Evolutionary conservation across 2,329 filamentous ascomycete genomes (phyloP).

Genomic region (Mycosphaerelloides madeirae): DNA sequence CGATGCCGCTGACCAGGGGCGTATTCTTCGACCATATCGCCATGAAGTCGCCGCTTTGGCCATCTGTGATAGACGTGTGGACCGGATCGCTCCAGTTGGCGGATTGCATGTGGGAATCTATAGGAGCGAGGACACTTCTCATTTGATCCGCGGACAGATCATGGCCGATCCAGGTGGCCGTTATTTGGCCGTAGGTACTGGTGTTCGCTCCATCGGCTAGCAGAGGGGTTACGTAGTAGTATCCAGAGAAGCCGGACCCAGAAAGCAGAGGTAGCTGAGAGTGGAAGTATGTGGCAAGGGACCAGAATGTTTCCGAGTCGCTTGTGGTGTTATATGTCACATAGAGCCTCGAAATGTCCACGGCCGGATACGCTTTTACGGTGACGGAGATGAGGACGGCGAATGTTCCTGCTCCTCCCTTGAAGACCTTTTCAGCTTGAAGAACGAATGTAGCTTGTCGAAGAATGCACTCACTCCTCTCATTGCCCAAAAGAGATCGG

Average conservation of each 20-base stretch:
- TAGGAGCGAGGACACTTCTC: not conserved
- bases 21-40: conserved; percentile 1
- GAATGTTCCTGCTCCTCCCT: conserved; percentile 10
- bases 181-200: conserved; percentile 1
- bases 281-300: conserved; percentile 7
- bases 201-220: not conserved
- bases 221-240: conserved; percentile 4
- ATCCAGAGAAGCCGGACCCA: conserved; percentile 10
- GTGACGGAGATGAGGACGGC: conserved; percentile 8
- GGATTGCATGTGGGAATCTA: conserved; percentile 1
- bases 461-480: conserved; percentile 13
- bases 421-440: not conserved
- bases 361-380: conserved; percentile 3
- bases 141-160: not conserved
- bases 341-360: not conserved
- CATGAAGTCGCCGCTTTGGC: not conserved
- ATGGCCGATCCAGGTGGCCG: conserved; percentile 3
- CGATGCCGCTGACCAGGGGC: conserved; percentile 3
- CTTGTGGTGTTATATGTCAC: conserved; percentile 4
- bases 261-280: conserved; percentile 5
- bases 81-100: conserved; percentile 2
- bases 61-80: not conserved
- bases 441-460: no score
- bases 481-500: conserved; percentile 21
- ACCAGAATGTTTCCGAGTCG: conserved; percentile 13